Evolutionary conservation across 2,329 filamentous ascomycete species (phyloP), one percentile per base, ranked within the genome.

Genomic region (Bipolaris zeicola): DNA sequence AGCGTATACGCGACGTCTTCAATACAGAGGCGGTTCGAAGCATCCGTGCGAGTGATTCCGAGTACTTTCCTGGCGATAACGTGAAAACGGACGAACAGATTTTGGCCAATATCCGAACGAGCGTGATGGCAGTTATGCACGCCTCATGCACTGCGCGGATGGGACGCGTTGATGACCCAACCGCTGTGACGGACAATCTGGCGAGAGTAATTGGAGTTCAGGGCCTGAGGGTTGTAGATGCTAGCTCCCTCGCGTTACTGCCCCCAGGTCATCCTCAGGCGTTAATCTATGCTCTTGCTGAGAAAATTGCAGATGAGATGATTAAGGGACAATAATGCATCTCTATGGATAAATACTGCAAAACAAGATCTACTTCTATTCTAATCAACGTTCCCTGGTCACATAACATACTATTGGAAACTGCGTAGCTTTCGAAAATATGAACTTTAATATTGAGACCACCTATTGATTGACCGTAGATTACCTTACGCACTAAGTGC

Each of bases 201-300:
- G 73, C 62, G 6, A 62, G 65, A 22, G 76, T 78, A 0, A 67
- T 71, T 52, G 75, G 75, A 2, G 69, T 75, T 3, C 39, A 63
- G 11, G 60, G 64, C 4, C 49, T 77, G 53, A 58, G 76, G 33
- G 71, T 77, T 3, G 70, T 77, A 11, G 75, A 78, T 64, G 68
- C 71, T 5, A 63, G 57, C 16, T 60, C 63, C 18, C 70, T 77
- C 33, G 61, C 73, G 0, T 58, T 76, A 7, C 52, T 74, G n/a
- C 73, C 73, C 22, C 75, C 75, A 2, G 75, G 76, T 6, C 73
- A 76, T 63, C 71, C 73, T 14, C 53, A 56, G 48, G 48, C 39
- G 16, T 34, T 41, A 11, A 33, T 50, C 11, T 41, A 50, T 16
- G 47, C 37, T 5, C 8, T 42, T 2, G 37, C 47, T 8, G 28